Evolutionary conservation across 225 moss, liverwort and hornwort genomes (phyloP), one percentile per base, ranked within the genome.

Genomic region (Takakia lepidozioides): DNA sequence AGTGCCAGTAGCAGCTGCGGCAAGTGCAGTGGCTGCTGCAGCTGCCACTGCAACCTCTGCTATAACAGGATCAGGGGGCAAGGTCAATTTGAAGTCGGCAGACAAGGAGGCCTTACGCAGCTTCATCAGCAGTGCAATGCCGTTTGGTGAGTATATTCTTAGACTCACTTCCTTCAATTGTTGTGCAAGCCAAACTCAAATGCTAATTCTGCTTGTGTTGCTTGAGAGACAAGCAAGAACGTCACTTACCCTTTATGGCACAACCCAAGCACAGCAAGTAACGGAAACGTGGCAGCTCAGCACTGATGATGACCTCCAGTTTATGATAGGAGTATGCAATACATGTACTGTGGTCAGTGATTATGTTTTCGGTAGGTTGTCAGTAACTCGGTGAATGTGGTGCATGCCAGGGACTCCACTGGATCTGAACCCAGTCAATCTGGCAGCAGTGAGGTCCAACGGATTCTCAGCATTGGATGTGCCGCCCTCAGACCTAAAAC

Each of bases 11-110:
- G 74, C 87, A 29, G 87, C 98, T 5, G 98, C 98, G 41, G 98
- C 91, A 10, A 87, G 87, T 60, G 91, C 98, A 3, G 91, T 98
- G 5, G 91, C 87, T 23, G 80, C 85, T 20, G 98, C 84, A 17
- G 98, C 98, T 35, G 91, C 87, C 44, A 91, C 77, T 9, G 98
- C 91, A 19, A 91, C 98, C 2, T 98, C 98, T 36, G 98, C 81
- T 43, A 91, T 98, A 38, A 85, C 80, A 0, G 80, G 76, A 6
- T 62, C 57, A 21, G 91, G 74, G 16, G 81, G 87, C 2, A 76
- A 87, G 46, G 71, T 71, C n/a, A 19, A 68, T 29, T 65, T 82
- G 25, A 87, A 74, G 53, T 67, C 85, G 11, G 62, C 70, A 3
- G 91, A 98, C 61, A 98, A 87, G 29, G 98, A 98, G 57, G 91